Evolutionary conservation across 225 moss, liverwort and hornwort species (phyloP).

Genomic region (Thuidium tamariscinum): DNA sequence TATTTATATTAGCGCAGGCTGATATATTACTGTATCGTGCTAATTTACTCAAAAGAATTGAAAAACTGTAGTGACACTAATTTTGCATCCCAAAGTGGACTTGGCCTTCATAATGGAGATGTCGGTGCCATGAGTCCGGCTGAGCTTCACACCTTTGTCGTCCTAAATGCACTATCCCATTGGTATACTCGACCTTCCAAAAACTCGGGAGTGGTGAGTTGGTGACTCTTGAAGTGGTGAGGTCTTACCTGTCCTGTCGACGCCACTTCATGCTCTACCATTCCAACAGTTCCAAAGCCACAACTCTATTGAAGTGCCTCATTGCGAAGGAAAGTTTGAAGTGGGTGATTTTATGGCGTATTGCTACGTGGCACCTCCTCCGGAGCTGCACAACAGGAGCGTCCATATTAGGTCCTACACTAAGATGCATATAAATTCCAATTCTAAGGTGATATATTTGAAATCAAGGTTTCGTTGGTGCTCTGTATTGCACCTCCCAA

Average conservation of each 20-base stretch:
- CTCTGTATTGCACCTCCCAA: not conserved
- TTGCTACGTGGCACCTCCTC: not conserved
- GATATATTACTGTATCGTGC: not conserved
- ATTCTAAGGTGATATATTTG: not conserved
- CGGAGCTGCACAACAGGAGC: not conserved
- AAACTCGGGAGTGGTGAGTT: not conserved
- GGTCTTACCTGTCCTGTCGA: not conserved
- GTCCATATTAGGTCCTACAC: not conserved
- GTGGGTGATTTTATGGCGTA: not conserved
- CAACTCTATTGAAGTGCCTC: not conserved
- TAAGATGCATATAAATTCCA: not conserved
- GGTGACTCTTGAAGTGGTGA: not conserved
- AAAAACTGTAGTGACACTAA: not conserved
- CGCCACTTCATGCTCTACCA: constrained; percentile 5
- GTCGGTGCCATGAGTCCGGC: not conserved
- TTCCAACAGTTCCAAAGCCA: not conserved
- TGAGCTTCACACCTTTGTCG: not conserved
- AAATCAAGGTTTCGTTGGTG: not conserved
- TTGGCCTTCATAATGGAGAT: constrained; percentile 9
- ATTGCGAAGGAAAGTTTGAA: not conserved
- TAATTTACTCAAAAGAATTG: not conserved
- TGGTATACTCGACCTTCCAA: not conserved
- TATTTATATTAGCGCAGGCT: not conserved
- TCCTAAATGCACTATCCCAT: not conserved
- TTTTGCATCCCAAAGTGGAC: not conserved